phyloP scores from a whole-genome alignment of 495 filamentous ascomycete genomes.

The Xylaria nigripes region DNA sequence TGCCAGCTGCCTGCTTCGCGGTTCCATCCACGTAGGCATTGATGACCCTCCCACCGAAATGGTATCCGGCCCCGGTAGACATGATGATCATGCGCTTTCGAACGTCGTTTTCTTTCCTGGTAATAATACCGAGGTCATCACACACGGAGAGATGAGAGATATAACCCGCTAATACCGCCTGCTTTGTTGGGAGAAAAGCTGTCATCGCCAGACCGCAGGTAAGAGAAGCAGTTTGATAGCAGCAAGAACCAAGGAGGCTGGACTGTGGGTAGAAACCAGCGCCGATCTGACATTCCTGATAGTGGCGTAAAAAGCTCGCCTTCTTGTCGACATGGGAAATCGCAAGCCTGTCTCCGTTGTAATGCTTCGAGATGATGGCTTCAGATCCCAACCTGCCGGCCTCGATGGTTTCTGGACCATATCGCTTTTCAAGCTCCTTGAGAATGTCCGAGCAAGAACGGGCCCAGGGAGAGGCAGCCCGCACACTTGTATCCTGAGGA shows the following conservation, averaged over 20 bases:
- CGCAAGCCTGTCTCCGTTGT: background rate
- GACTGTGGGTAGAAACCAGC: slow-evolving; percentile 6
- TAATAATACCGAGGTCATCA: slow-evolving; percentile 5
- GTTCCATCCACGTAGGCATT: slow-evolving; percentile 4
- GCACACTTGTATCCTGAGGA: background rate
- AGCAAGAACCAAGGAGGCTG: background rate
- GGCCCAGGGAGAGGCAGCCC: background rate
- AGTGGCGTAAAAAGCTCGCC: slow-evolving; percentile 5
- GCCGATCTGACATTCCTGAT: background rate
- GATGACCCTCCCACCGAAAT: background rate
- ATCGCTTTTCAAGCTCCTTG: slow-evolving; percentile 5
- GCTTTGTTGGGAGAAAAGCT: background rate
- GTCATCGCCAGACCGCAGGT: slow-evolving; percentile 1
- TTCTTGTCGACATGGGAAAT: slow-evolving; percentile 8
- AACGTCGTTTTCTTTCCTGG: slow-evolving; percentile 1
- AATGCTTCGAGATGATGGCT: slow-evolving; percentile 2
- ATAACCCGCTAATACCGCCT: background rate
- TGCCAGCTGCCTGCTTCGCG: slow-evolving; percentile 2
- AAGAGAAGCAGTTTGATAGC: slow-evolving; percentile 2
- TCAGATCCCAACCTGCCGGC: background rate
- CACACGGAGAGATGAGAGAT: slow-evolving; percentile 7
- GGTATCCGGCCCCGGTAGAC: background rate
- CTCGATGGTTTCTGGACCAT: slow-evolving; percentile 2
- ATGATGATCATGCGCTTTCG: slow-evolving; percentile 7
- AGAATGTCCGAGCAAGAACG: slow-evolving; percentile 4